These are phyloP conservation scores for Neonectria sp. DNA, from an alignment of 2,329 filamentous ascomycete genomes.

Conservation along the genomic window DNA sequence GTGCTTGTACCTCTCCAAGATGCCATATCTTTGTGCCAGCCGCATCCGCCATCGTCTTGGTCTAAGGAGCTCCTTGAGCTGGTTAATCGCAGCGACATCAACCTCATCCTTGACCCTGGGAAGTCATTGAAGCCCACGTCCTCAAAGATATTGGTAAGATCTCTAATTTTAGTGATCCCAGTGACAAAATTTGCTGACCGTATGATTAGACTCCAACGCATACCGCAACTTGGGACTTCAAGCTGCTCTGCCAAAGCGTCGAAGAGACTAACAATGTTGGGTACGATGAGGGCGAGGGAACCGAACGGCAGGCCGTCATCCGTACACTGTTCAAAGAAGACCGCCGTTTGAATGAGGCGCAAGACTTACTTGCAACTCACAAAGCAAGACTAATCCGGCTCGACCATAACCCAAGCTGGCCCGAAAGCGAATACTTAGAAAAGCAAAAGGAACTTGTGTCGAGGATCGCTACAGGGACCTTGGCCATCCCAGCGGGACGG, in stretches of 20 bases:
- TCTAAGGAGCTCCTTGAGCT: slow-evolving; percentile 78
- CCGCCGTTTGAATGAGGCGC: slow-evolving; percentile 88
- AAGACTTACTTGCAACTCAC: slow-evolving; percentile 86
- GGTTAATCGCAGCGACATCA: slow-evolving; percentile 87
- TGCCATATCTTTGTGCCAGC: slow-evolving; percentile 86
- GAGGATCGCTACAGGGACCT: slow-evolving; percentile 86
- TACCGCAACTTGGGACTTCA: slow-evolving; percentile 80
- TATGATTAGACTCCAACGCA: slow-evolving; percentile 71
- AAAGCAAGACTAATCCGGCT: slow-evolving; percentile 86
- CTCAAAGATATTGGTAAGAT: slow-evolving; percentile 61
- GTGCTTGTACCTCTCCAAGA: slow-evolving; percentile 87
- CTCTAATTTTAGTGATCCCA: background rate
- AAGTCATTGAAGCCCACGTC: slow-evolving; percentile 50
- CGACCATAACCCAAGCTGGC: slow-evolving; percentile 81
- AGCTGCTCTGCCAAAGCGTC: slow-evolving; percentile 79
- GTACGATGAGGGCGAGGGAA: slow-evolving; percentile 85
- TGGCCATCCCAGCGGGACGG: slow-evolving; percentile 90
- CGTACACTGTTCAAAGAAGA: slow-evolving; percentile 93
- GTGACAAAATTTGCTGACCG: slow-evolving; percentile 43
- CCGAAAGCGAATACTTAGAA: slow-evolving; percentile 89
- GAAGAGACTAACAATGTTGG: slow-evolving; percentile 73
- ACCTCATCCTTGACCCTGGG: slow-evolving; percentile 70
- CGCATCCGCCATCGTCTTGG: slow-evolving; percentile 86
- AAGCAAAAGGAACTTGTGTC: slow-evolving; percentile 93
- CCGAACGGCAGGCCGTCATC: slow-evolving; percentile 86